These are phyloP conservation scores for Pseudoturritis turrita DNA, from an alignment of 345 rosid genomes.

Conservation along the genomic window DNA sequence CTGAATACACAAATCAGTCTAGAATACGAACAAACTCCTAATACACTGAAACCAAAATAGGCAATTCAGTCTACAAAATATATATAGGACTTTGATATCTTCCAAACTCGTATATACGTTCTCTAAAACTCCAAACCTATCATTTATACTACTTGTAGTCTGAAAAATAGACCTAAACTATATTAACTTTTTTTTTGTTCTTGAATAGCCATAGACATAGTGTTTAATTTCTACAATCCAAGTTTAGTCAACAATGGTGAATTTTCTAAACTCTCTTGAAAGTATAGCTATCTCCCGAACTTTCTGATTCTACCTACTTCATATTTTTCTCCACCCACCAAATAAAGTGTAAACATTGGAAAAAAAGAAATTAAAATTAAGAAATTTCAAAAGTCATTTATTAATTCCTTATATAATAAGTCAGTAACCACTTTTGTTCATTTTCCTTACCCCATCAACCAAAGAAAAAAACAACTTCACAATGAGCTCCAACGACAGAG, in stretches of 20 bases:
- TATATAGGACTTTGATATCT: background rate
- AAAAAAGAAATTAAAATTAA: background rate
- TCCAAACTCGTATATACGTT: background rate
- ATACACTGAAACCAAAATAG: background rate
- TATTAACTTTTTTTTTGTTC: background rate
- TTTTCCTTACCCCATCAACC: background rate
- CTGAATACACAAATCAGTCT: background rate
- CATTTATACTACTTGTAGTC: background rate
- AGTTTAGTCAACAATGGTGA: conserved; percentile 16
- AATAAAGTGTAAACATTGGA: conserved; percentile 10
- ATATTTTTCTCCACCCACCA: conserved; percentile 17
- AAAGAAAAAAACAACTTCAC: conserved; percentile 1
- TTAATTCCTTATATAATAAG: conserved; percentile 18
- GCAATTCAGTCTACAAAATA: background rate
- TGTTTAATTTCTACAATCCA: conserved; percentile 7
- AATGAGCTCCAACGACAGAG: conserved; percentile 28
- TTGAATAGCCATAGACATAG: background rate
- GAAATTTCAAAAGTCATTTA: background rate
- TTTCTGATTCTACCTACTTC: background rate
- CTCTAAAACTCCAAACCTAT: background rate
- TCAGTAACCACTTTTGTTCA: conserved; percentile 1
- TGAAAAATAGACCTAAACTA: background rate
- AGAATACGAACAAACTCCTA: background rate
- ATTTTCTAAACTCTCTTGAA: conserved; percentile 1
- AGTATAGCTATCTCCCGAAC: background rate